Conservation (phyloP, 2,329 filamentous ascomycete genomes). For the Talaromyces sp. region DNA sequence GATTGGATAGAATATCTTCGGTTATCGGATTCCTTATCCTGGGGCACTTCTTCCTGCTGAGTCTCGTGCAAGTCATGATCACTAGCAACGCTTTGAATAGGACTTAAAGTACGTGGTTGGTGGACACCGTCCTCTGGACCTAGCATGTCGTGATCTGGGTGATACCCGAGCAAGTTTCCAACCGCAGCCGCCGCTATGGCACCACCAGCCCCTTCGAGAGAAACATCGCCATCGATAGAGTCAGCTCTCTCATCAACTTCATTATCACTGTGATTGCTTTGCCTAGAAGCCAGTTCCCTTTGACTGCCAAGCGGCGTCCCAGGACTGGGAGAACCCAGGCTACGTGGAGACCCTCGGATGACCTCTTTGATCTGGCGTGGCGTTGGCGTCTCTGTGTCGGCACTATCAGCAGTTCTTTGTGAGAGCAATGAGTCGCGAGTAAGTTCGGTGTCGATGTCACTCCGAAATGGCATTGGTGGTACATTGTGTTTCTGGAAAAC, state of each 20-base stretch:
- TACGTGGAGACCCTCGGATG: conserved; percentile 51
- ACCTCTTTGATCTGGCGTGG: conserved; percentile 60
- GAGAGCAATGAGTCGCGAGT: conserved; percentile 84
- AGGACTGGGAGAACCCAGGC: conserved; percentile 55
- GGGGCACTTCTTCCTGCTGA: conserved; percentile 52
- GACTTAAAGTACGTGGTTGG: conserved; percentile 72
- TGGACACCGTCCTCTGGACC: conserved; percentile 37
- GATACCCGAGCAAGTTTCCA: conserved; percentile 32
- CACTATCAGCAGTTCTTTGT: conserved; percentile 61
- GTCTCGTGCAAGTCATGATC: conserved; percentile 66
- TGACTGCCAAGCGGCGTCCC: conserved; percentile 45
- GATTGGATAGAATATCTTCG: conserved; percentile 53
- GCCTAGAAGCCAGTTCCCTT: conserved; percentile 28
- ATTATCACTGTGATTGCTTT: conserved; percentile 2
- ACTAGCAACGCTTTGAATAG: conserved; percentile 87
- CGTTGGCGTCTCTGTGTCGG: conserved; percentile 61
- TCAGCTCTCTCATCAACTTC: conserved; percentile 31
- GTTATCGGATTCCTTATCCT: conserved; percentile 55
- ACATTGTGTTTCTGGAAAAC: conserved; percentile 53
- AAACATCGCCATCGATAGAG: conserved; percentile 26
- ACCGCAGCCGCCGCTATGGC: conserved; percentile 38
- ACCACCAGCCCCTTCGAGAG: conserved; percentile 28
- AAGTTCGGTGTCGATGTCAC: conserved; percentile 78
- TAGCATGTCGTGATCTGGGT: conserved; percentile 48
- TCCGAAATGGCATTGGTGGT: conserved; percentile 82